Conservation (phyloP, 2,329 filamentous ascomycete genomes). For the Exophiala xenobiotica region DNA sequence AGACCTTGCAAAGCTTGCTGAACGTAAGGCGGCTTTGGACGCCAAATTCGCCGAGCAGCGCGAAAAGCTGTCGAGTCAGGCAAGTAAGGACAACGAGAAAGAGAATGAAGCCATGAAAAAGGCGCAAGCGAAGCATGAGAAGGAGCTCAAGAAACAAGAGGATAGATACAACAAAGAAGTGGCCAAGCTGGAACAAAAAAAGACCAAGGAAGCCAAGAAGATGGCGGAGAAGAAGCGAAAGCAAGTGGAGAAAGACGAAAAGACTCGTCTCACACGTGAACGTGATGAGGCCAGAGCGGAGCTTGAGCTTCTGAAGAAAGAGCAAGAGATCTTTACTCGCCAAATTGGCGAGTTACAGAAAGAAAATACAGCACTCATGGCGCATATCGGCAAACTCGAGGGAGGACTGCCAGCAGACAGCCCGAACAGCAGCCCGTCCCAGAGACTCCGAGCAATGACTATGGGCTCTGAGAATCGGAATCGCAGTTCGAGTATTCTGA, state of each 20-base stretch:
- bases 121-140: conserved; percentile 33
- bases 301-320: conserved; percentile 47
- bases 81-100: conserved; percentile 25
- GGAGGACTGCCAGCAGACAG: conserved; percentile 14
- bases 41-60: conserved; percentile 39
- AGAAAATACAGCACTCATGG: conserved; percentile 56
- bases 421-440: not conserved
- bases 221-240: conserved; percentile 40
- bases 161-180: conserved; percentile 37
- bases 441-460: conserved; percentile 16
- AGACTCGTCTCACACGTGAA: conserved; percentile 41
- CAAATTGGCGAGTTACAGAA: conserved; percentile 57
- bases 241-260: conserved; percentile 42
- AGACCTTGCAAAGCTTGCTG: conserved; percentile 44
- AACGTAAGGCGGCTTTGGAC: conserved; percentile 42
- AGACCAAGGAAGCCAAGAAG: conserved; percentile 42
- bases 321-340: conserved; percentile 39
- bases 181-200: conserved; percentile 43
- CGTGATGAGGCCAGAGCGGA: conserved; percentile 50
- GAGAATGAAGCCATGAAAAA: conserved; percentile 30
- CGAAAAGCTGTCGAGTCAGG: conserved; percentile 28
- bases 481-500: conserved; percentile 22
- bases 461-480: conserved; percentile 12
- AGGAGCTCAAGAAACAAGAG: conserved; percentile 33
- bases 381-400: conserved; percentile 43